Base-by-base conservation (phyloP, 345 rosid genomes). In the Tarenaya hassleriana region DNA sequence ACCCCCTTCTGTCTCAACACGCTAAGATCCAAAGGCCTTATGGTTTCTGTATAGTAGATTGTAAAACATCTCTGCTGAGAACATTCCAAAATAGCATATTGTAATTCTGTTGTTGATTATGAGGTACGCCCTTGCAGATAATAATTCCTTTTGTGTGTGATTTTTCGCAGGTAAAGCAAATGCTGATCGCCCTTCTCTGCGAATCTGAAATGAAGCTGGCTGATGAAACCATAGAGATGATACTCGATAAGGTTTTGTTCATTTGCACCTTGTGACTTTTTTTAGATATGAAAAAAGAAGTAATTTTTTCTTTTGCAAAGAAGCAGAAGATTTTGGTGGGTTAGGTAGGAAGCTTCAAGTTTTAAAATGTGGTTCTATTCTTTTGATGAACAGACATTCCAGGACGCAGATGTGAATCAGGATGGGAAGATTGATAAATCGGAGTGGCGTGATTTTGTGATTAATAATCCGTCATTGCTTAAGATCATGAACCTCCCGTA, bases 191-290 rank as follows among this genome's bases (percentile, higher is more conserved):
- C 3, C 95, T 92, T 60, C 83, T 92, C 37, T 76, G 90, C 53
- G 97, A 92, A 75, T 92, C 98, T 19, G 94, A 88, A 73, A 81
- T 92, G 94, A 88, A 88, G 75, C 68, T 92, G 68, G 86, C 94
- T 33, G 98, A 92, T 69, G 97, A 88, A 61, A 88, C 95, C 3
- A 78, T 92, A 49, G 95, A 92, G 74, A 70, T 69, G 33, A 92
- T 88, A 57, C 90, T 88, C 10, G 98, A 88, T 63, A 84, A 92
- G 90, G 95, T 83, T 60, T 34, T n/a, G n/a, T n/a, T n/a, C n/a
- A n/a, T n/a, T n/a, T n/a, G n/a, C n/a, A n/a, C n/a, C n/a, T n/a
- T n/a, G n/a, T n/a, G n/a, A n/a, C 13, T 50, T 37, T 44, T 12
- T 42, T 58, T 24, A 16, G 39, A 8, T 39, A 42, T n/a, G 9